A percentile compares a stretch with the other conserved stretches of the same genome.
Evolutionary conservation across 75 land plant species (phyloP).

Genomic region (Isoetes taiwanensis): DNA sequence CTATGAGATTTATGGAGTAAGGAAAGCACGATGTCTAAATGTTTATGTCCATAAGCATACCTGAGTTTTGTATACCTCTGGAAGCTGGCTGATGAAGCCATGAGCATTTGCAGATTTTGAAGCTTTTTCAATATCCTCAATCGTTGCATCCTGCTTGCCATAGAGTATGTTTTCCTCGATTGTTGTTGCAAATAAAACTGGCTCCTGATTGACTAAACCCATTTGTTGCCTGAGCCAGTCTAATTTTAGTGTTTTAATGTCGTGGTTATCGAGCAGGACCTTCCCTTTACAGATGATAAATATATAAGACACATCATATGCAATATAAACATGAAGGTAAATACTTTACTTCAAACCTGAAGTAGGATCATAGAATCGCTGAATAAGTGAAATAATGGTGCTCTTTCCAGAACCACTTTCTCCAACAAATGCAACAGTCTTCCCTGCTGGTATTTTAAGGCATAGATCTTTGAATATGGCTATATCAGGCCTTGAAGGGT

Average conservation of each 20-base stretch:
- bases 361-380: slow-evolving; percentile 87
- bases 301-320: neutral
- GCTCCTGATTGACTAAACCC: slow-evolving; percentile 3
- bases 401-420: slow-evolving; percentile 99
- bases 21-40: neutral
- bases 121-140: no score
- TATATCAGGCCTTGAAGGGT: slow-evolving; percentile 83
- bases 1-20: no score
- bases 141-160: no score
- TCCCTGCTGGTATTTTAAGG: slow-evolving; percentile 74
- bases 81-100: no score
- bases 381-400: slow-evolving; percentile 82
- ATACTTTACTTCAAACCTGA: slow-evolving; percentile 32
- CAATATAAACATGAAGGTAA: neutral
- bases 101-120: no score
- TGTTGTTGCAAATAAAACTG: neutral
- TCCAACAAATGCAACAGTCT: slow-evolving; percentile 85
- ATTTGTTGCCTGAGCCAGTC: slow-evolving; percentile 1
- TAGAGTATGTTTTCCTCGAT: slow-evolving; percentile 1
- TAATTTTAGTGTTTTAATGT: neutral
- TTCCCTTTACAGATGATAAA: neutral
- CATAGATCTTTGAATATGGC: slow-evolving; percentile 62
- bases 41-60: no score
- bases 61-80: no score
- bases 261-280: neutral